Percentiles rank a stretch among this genome's conserved stretches.
Conservation (phyloP, 495 filamentous ascomycete genomes). For the Jackrogersella multiformis region DNA sequence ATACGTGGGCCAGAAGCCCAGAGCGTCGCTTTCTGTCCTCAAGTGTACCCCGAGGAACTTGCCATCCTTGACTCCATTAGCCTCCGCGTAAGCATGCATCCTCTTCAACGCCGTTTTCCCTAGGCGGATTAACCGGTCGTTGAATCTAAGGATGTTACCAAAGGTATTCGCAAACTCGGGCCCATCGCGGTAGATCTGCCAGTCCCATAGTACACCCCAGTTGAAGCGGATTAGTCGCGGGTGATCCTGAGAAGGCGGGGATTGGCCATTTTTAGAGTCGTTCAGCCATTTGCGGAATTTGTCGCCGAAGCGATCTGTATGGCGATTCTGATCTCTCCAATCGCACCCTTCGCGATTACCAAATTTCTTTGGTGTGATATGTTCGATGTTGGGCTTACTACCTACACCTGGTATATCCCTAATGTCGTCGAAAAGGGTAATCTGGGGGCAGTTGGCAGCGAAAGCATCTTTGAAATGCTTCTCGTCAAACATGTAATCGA, state of each 20-base stretch:
- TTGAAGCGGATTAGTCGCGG: constrained; percentile 55
- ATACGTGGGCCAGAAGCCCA: constrained; percentile 54
- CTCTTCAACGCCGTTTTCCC: constrained; percentile 46
- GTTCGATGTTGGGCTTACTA: constrained; percentile 49
- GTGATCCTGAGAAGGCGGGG: constrained; percentile 39
- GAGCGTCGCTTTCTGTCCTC: constrained; percentile 56
- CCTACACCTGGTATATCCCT: constrained; percentile 35
- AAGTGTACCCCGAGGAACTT: constrained; percentile 53
- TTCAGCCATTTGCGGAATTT: constrained; percentile 49
- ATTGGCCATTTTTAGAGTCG: constrained; percentile 42
- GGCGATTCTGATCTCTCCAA: constrained; percentile 55
- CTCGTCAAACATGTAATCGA: constrained; percentile 61
- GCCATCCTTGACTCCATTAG: constrained; percentile 32
- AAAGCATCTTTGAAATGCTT: constrained; percentile 55
- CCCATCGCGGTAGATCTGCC: constrained; percentile 55
- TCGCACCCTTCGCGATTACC: constrained; percentile 58
- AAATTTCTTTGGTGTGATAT: constrained; percentile 56
- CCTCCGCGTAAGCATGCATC: constrained; percentile 46
- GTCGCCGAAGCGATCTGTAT: constrained; percentile 55
- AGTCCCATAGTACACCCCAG: constrained; percentile 61
- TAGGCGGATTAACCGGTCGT: constrained; percentile 49
- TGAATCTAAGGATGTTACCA: constrained; percentile 52
- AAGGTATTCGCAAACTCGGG: constrained; percentile 56
- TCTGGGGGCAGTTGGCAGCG: constrained; percentile 52
- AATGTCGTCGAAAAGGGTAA: constrained; percentile 55